Conservation (phyloP, 805 yeast species). For the Metschnikowia shivogae region DNA sequence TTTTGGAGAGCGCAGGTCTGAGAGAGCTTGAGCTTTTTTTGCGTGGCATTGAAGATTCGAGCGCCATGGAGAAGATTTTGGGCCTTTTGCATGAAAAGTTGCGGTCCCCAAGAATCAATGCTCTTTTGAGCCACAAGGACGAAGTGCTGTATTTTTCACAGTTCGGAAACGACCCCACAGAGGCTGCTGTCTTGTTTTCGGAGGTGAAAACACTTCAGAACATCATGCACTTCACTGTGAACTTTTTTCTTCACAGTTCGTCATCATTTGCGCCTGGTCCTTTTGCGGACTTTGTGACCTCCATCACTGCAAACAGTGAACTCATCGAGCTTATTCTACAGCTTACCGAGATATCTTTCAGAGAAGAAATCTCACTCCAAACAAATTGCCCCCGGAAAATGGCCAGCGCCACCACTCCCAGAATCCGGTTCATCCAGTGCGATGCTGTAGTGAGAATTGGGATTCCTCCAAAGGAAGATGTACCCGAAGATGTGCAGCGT, state of each 20-base stretch:
- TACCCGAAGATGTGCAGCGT: slow-evolving; percentile 18
- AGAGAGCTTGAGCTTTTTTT: neutral
- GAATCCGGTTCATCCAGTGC: neutral
- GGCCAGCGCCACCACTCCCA: slow-evolving; percentile 1
- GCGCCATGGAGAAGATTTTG: neutral
- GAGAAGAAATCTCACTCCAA: slow-evolving; percentile 57
- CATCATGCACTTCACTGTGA: slow-evolving; percentile 29
- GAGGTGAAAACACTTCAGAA: slow-evolving; percentile 39
- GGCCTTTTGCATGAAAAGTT: slow-evolving; percentile 15
- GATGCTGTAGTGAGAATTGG: slow-evolving; percentile 2
- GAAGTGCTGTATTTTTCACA: slow-evolving; percentile 34
- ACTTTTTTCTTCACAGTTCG: slow-evolving; percentile 33
- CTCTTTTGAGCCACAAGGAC: slow-evolving; percentile 26
- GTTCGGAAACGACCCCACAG: slow-evolving; percentile 22
- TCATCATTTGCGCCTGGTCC: neutral
- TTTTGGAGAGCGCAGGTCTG: slow-evolving; percentile 2
- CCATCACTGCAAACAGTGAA: slow-evolving; percentile 1
- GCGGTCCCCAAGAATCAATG: slow-evolving; percentile 23
- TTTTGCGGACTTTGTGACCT: slow-evolving; percentile 2
- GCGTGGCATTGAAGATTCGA: neutral
- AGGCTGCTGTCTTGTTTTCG: slow-evolving; percentile 32
- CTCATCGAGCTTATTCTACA: slow-evolving; percentile 40
- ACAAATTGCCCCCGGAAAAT: slow-evolving; percentile 17
- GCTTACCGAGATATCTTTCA: slow-evolving; percentile 47
- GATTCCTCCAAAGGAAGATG: neutral